Percentiles rank a stretch among this genome's conserved stretches.
These are phyloP conservation scores for Striga asiatica DNA, from an alignment of 257 asterid genomes.

Conservation along the genomic window DNA sequence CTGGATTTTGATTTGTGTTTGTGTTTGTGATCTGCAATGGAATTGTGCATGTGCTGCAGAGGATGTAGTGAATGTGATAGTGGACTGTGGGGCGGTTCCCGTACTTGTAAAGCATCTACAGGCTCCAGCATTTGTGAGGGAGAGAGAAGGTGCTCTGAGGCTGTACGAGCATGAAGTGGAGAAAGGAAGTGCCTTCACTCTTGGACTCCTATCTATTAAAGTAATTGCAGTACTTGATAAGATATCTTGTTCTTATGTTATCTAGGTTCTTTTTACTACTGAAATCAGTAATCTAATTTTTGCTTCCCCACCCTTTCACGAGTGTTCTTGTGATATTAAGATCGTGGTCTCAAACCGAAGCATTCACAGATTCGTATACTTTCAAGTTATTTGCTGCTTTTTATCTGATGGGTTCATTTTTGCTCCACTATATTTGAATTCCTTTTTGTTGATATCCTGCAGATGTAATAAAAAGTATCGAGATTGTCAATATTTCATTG, in stretches of 20 bases:
- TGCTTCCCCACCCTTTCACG: neutral
- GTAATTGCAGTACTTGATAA: slow-evolving; percentile 30
- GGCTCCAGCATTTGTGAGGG: slow-evolving; percentile 40
- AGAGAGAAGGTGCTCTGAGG: slow-evolving; percentile 33
- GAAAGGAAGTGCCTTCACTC: slow-evolving; percentile 96
- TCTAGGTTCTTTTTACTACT: neutral
- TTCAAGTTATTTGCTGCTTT: neutral
- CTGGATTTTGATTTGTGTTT: slow-evolving; percentile 16
- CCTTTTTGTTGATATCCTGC: neutral
- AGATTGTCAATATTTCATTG: neutral
- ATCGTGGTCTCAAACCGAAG: neutral
- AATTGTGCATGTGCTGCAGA: slow-evolving; percentile 42
- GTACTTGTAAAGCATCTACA: slow-evolving; percentile 66
- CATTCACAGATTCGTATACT: neutral
- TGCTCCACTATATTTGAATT: neutral
- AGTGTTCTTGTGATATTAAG: neutral
- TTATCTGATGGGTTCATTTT: neutral
- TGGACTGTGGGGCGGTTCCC: slow-evolving; percentile 91
- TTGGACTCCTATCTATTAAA: slow-evolving; percentile 90
- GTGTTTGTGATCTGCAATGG: slow-evolving; percentile 19
- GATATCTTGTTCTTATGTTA: slow-evolving; percentile 1
- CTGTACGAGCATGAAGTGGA: slow-evolving; percentile 85
- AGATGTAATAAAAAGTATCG: neutral
- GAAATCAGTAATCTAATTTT: neutral
- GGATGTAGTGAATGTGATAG: slow-evolving; percentile 78